phyloP scores from a whole-genome alignment of 129 eudicot species.

The Pseudognaphalium luteoalbum region DNA sequence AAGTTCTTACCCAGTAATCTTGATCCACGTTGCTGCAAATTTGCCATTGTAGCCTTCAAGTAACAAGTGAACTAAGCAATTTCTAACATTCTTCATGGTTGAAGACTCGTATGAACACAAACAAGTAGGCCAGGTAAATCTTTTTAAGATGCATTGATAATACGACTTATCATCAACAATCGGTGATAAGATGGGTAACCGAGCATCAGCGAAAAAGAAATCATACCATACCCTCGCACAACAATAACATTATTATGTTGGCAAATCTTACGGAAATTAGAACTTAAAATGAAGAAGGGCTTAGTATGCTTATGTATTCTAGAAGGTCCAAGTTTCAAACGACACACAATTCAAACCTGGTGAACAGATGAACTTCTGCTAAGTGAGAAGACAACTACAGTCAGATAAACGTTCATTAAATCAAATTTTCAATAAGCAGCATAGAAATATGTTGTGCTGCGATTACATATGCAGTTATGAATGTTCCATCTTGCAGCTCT shows the following conservation, averaged over 20 bases:
- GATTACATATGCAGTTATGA: neutral
- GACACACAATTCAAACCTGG: neutral
- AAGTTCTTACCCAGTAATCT: conserved; percentile 10
- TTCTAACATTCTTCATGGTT: conserved; percentile 10
- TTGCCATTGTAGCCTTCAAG: neutral
- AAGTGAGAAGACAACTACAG: neutral
- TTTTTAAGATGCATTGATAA: too few species aligned
- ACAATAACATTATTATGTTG: neutral
- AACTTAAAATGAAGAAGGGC: neutral
- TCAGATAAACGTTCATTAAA: neutral
- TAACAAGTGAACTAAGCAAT: neutral
- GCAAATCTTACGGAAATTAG: neutral
- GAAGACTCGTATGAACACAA: conserved; percentile 8
- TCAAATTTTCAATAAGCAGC: neutral
- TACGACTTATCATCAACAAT: neutral
- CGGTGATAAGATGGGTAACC: neutral
- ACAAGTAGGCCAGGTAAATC: neutral
- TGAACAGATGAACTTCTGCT: neutral
- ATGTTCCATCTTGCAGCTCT: neutral
- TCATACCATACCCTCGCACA: neutral
- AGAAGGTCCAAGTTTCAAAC: neutral
- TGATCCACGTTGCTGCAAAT: conserved; percentile 26
- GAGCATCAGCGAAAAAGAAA: neutral
- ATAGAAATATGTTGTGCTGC: neutral
- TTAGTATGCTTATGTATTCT: neutral